Conservation (phyloP, 257 asterid species). For the Catharanthus roseus region DNA sequence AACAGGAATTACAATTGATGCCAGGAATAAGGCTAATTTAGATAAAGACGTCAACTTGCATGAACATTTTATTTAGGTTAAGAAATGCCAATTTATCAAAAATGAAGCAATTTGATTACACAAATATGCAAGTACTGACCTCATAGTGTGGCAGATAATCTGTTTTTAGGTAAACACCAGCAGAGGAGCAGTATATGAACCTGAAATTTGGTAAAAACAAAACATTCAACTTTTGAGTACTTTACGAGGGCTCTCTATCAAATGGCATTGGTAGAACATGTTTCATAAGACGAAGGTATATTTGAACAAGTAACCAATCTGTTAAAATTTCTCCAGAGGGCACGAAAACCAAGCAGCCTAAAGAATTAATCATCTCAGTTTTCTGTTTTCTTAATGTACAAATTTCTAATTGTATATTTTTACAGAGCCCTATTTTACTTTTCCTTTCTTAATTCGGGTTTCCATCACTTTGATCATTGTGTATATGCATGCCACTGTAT, state of each 20-base stretch:
- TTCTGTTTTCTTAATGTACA: too few species aligned
- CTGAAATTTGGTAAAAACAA: slow-evolving; percentile 27
- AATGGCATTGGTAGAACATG: too few species aligned
- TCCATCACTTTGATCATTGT: too few species aligned
- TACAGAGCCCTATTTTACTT: too few species aligned
- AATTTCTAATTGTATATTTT: too few species aligned
- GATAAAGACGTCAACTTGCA: too few species aligned
- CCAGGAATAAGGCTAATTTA: background rate
- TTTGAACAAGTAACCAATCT: background rate
- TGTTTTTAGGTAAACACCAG: slow-evolving; percentile 82
- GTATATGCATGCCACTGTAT: too few species aligned
- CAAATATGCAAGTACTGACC: slow-evolving; percentile 31
- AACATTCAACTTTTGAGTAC: background rate
- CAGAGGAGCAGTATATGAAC: slow-evolving; percentile 91
- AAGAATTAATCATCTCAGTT: too few species aligned
- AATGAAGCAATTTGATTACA: background rate
- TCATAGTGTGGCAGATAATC: slow-evolving; percentile 71
- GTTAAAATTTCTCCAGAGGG: too few species aligned
- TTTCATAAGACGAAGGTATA: background rate
- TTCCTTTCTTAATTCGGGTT: too few species aligned
- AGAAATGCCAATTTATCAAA: background rate
- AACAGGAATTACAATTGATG: slow-evolving; percentile 4
- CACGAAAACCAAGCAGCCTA: too few species aligned
- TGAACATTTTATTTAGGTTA: too few species aligned
- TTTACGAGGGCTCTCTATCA: background rate